Percentiles rank a stretch among this genome's conserved stretches.
phyloP scores from a whole-genome alignment of 176 grass and related monocot genomes.

The Leersia perrieri region DNA sequence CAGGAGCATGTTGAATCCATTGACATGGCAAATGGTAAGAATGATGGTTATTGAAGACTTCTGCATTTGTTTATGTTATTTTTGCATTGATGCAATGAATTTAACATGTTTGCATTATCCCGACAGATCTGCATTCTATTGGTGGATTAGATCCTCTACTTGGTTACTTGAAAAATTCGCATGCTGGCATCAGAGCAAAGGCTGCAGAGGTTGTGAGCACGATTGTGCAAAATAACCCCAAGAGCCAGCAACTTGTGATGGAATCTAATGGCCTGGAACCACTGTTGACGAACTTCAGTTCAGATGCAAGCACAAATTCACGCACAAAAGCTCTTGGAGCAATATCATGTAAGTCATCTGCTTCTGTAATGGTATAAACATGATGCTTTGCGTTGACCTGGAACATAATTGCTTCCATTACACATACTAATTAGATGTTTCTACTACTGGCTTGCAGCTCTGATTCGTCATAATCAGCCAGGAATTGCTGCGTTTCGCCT shows the following conservation, averaged over 20 bases:
- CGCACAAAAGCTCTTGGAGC: slow-evolving; percentile 96
- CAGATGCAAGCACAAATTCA: slow-evolving; percentile 54
- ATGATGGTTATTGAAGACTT: neutral
- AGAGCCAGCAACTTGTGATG: slow-evolving; percentile 82
- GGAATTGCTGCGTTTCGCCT: slow-evolving; percentile 81
- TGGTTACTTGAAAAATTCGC: slow-evolving; percentile 68
- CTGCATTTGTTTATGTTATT: neutral
- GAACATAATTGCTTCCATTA: neutral
- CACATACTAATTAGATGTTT: slow-evolving; percentile 2
- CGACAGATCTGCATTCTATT: slow-evolving; percentile 76
- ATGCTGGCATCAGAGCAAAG: slow-evolving; percentile 87
- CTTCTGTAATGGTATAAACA: neutral
- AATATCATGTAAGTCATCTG: slow-evolving; percentile 66
- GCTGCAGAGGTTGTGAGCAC: slow-evolving; percentile 88
- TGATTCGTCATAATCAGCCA: slow-evolving; percentile 76
- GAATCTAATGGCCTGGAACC: slow-evolving; percentile 81
- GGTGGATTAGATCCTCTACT: slow-evolving; percentile 87
- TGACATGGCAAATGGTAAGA: slow-evolving; percentile 72
- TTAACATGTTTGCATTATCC: slow-evolving; percentile 16
- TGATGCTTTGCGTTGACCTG: neutral
- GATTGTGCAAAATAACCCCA: slow-evolving; percentile 89
- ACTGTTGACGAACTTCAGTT: slow-evolving; percentile 77
- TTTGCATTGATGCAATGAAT: neutral
- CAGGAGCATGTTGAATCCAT: slow-evolving; percentile 81
- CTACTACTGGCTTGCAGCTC: slow-evolving; percentile 40